Base-by-base conservation (phyloP, 2,329 filamentous ascomycete species). In the Fusarium subglutinans region DNA sequence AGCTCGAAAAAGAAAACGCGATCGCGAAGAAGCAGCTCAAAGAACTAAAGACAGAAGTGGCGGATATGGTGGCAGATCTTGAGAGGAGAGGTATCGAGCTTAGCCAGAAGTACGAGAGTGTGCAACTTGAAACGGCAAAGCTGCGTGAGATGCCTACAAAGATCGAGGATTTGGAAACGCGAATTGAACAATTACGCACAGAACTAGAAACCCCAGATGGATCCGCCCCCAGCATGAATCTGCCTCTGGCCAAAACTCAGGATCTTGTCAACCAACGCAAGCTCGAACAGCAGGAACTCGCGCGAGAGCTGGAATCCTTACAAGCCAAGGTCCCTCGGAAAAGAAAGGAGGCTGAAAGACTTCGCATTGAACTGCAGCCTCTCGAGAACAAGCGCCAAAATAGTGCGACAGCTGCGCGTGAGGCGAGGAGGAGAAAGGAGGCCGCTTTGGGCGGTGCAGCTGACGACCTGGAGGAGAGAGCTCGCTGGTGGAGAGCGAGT, bases 21-120 rank as follows among this genome's bases (percentile, higher is more conserved):
- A 87, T 87, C 8, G 89, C 90, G 64, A 98, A 98, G 81, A 90
- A 90, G 22, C 88, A 90, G 55, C 87, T 98, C 40, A 94, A 96
- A 81, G 88, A 89, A 47, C 91, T 93, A 78, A 98, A 98, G 84
- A 87, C 89, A 22, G 92, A 95, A 69, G 94, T 97, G 5, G 90
- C 90, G 17, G 87, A 89, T 45, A 89, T 96, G 85, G 90, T 97
- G 22, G 83, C 86, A 28, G 91, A 93, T 69, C 87, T 98, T 75
- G 94, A 97, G 80, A 82, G 80, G 60, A 89, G 88, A 69, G 91
- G 90, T 1, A 84, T 87, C 54, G 87, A 90, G 38, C 82, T 95
- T 62, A 87, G 86, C 71, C 82, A 81, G 58, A 87, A 86, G 57
- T 88, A 90, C 72, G 86, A 90, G 75, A 81, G 75, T 33, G 82